phyloP scores from a whole-genome alignment of 805 yeast species.

The Metahyphopichia silvanorum region DNA sequence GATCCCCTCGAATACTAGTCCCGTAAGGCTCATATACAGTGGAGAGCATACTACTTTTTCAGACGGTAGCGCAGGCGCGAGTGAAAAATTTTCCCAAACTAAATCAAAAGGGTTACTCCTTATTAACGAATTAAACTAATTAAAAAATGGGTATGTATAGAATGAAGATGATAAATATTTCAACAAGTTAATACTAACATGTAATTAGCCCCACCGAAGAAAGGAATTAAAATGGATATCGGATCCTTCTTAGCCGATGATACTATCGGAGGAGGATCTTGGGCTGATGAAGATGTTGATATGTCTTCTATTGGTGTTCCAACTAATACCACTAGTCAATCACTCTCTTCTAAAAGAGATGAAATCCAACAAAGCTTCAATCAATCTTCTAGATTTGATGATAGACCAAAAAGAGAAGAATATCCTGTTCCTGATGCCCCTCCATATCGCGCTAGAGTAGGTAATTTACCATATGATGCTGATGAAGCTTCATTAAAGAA shows the following conservation, averaged over 20 bases:
- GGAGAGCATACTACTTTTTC: too few species aligned
- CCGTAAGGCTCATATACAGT: too few species aligned
- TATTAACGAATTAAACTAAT: too few species aligned
- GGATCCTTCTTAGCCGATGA: constrained; percentile 80
- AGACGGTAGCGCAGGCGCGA: too few species aligned
- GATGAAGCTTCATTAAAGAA: constrained; percentile 60
- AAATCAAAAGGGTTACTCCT: too few species aligned
- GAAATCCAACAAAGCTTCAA: constrained; percentile 6
- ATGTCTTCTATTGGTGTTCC: constrained; percentile 59
- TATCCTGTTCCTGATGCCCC: constrained; percentile 87
- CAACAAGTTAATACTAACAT: constrained; percentile 11
- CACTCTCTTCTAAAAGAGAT: constrained; percentile 6
- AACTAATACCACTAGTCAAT: constrained; percentile 20
- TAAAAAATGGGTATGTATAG: too few species aligned
- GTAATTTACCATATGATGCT: constrained; percentile 81
- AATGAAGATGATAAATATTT: too few species aligned
- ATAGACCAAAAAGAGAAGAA: constrained; percentile 55
- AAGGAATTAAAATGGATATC: constrained; percentile 77
- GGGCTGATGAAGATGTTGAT: constrained; percentile 86
- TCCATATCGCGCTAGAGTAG: constrained; percentile 88
- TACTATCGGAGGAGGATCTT: constrained; percentile 66
- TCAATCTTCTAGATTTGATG: constrained; percentile 12
- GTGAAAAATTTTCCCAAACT: too few species aligned
- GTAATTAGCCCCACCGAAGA: constrained; percentile 43
- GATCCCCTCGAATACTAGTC: too few species aligned